A percentile compares a stretch with the other conserved stretches of the same genome.
These are phyloP conservation scores for Ascochyta clinopodiicola DNA, from an alignment of 2,329 filamentous ascomycete species.

Conservation along the genomic window DNA sequence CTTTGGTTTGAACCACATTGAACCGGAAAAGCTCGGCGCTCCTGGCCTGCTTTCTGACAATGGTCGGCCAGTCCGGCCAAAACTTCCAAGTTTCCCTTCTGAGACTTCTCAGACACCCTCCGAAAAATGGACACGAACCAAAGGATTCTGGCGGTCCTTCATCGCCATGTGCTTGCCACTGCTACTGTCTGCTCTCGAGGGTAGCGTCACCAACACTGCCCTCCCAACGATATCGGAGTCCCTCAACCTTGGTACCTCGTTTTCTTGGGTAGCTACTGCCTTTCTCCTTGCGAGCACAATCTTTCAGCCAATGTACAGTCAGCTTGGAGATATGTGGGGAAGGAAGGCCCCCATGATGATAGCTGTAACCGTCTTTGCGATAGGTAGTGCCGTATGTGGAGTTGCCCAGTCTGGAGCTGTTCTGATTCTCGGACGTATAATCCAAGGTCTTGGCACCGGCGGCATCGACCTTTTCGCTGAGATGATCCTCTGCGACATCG, in stretches of 20 bases:
- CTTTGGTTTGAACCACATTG: background rate
- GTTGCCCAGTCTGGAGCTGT: slow-evolving; percentile 52
- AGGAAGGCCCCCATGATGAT: slow-evolving; percentile 49
- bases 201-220: slow-evolving; percentile 51
- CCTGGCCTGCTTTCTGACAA: background rate
- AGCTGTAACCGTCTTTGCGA: slow-evolving; percentile 55
- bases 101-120: slow-evolving; percentile 4
- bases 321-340: slow-evolving; percentile 62
- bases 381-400: slow-evolving; percentile 62
- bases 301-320: slow-evolving; percentile 59
- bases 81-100: background rate
- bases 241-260: slow-evolving; percentile 32
- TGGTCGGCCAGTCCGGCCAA: background rate
- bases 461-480: slow-evolving; percentile 56
- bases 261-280: slow-evolving; percentile 36
- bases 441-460: slow-evolving; percentile 62
- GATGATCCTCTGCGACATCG: slow-evolving; percentile 59
- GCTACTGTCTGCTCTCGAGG: slow-evolving; percentile 47
- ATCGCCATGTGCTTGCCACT: slow-evolving; percentile 37
- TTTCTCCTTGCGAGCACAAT: slow-evolving; percentile 47
- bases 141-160: slow-evolving; percentile 42
- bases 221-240: slow-evolving; percentile 49
- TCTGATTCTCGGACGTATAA: slow-evolving; percentile 62
- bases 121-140: slow-evolving; percentile 13
- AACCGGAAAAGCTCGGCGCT: background rate